These are phyloP conservation scores for Fusarium mexicanum DNA, from an alignment of 2,329 filamentous ascomycete species.

Conservation along the genomic window DNA sequence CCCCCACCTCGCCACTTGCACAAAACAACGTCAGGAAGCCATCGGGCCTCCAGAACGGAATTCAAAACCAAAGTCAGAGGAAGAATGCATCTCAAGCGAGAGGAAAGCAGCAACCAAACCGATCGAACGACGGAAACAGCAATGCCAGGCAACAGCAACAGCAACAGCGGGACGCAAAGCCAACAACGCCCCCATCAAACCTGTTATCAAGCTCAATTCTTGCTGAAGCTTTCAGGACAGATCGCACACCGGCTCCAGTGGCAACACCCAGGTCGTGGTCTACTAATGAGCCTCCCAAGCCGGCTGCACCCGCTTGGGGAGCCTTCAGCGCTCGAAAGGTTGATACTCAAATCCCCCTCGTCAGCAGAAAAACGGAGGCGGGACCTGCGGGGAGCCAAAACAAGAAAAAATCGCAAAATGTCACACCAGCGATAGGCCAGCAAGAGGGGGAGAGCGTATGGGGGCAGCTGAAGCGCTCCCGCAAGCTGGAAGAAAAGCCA, in stretches of 20 bases:
- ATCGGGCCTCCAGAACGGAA: not conserved
- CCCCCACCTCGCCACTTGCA: not conserved
- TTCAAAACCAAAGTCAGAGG: conserved; percentile 5
- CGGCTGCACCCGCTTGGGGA: conserved; percentile 31
- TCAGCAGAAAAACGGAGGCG: not conserved
- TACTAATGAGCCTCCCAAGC: conserved; percentile 9
- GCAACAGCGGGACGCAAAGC: not conserved
- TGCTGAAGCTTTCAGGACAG: conserved; percentile 47
- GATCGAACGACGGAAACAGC: not conserved
- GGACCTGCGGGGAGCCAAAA: not conserved
- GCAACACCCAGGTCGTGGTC: conserved; percentile 43
- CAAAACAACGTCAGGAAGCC: conserved; percentile 5
- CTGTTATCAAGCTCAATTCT: conserved; percentile 44
- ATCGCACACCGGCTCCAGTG: conserved; percentile 39
- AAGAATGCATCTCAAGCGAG: not conserved
- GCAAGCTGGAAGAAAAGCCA: not conserved
- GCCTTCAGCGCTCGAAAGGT: conserved; percentile 37
- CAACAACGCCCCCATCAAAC: not conserved
- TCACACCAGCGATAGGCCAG: not conserved
- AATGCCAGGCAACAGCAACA: conserved; percentile 5
- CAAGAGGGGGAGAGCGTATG: conserved; percentile 27
- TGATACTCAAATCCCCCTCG: conserved; percentile 31
- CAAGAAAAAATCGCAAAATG: not conserved
- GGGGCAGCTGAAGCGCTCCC: conserved; percentile 40
- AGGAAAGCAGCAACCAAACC: not conserved